A percentile compares a stretch with the other conserved stretches of the same genome.
phyloP scores from a whole-genome alignment of 108 stramenopile genomes.

The Cyclostephanos tholiformis region DNA sequence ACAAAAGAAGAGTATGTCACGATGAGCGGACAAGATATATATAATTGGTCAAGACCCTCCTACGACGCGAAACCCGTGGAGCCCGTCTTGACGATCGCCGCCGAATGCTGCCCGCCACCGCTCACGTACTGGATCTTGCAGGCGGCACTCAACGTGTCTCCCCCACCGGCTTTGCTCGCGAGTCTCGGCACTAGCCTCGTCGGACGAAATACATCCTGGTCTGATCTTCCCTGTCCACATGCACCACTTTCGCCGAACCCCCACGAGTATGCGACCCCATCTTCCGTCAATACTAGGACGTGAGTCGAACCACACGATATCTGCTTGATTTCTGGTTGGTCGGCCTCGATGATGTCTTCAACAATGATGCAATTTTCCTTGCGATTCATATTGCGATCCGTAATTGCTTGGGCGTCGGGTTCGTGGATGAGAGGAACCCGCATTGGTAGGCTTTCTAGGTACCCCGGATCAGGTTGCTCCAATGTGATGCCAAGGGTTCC shows the following conservation, averaged over 20 bases:
- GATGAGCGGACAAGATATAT: no score
- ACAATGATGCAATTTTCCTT: slow-evolving; percentile 41
- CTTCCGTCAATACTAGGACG: slow-evolving; percentile 64
- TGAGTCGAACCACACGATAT: slow-evolving; percentile 72
- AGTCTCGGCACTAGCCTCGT: slow-evolving; percentile 43
- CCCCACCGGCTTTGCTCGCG: slow-evolving; percentile 19
- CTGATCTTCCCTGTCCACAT: slow-evolving; percentile 60
- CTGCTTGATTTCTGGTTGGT: slow-evolving; percentile 45
- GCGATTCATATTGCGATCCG: slow-evolving; percentile 42
- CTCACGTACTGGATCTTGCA: slow-evolving; percentile 45
- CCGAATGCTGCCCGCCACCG: slow-evolving; percentile 64
- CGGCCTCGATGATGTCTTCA: slow-evolving; percentile 37
- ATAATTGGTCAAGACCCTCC: no score
- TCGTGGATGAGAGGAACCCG: slow-evolving; percentile 54
- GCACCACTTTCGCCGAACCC: slow-evolving; percentile 71
- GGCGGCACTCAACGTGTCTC: not conserved
- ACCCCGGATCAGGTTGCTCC: slow-evolving; percentile 35
- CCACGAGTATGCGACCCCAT: slow-evolving; percentile 89
- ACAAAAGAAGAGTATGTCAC: no score
- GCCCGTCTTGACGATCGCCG: slow-evolving; percentile 27
- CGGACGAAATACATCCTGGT: slow-evolving; percentile 36
- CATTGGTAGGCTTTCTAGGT: slow-evolving; percentile 38
- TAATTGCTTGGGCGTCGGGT: slow-evolving; percentile 22
- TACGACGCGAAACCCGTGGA: slow-evolving; percentile 18
- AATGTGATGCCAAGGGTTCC: slow-evolving; percentile 78